Base-by-base conservation (phyloP, 1,284 basidiomycete species). In the Flammula alnicola region DNA sequence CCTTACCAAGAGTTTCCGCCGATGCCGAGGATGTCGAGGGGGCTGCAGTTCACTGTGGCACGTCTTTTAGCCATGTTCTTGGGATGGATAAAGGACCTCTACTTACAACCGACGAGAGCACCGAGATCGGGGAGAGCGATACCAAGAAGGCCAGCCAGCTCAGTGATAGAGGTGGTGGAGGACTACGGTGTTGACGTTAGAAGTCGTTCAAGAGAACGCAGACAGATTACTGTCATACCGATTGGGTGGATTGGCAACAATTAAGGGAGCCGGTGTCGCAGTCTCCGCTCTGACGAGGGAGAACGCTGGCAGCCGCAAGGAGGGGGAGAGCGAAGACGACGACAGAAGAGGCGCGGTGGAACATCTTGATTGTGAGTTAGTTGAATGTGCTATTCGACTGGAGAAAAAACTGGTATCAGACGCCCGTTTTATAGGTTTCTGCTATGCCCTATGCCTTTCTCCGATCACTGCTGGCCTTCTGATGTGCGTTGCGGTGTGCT, bases 31-130 rank as follows among this genome's bases (percentile, higher is more conserved):
- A 57, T 11, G 12, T 44, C 37, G 27, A 57, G 22, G 10, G 55
- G 55, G 11, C 22, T 20, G 40, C 52, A n/a, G n/a, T n/a, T n/a
- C n/a, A n/a, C n/a, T n/a, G n/a, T n/a, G n/a, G n/a, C n/a, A n/a
- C n/a, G n/a, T n/a, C n/a, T n/a, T n/a, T n/a, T n/a, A n/a, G n/a
- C n/a, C n/a, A n/a, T n/a, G n/a, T n/a, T n/a, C n/a, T n/a, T n/a
- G n/a, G n/a, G n/a, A n/a, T n/a, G n/a, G n/a, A n/a, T n/a, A n/a
- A n/a, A n/a, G n/a, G n/a, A n/a, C n/a, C 40, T 10, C 22, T 19
- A 39, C 47, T 42, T 31, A 55, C 56, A 16, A 5, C 56, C 56
- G 23, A 57, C 44, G 23, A 55, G 47, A 11, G 47, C 52, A 17
- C 26, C 40, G 12, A 54, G 33, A 25, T 37, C 38, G 3, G 44